Base-by-base conservation (phyloP, 345 rosid species). In the Populus alba region DNA sequence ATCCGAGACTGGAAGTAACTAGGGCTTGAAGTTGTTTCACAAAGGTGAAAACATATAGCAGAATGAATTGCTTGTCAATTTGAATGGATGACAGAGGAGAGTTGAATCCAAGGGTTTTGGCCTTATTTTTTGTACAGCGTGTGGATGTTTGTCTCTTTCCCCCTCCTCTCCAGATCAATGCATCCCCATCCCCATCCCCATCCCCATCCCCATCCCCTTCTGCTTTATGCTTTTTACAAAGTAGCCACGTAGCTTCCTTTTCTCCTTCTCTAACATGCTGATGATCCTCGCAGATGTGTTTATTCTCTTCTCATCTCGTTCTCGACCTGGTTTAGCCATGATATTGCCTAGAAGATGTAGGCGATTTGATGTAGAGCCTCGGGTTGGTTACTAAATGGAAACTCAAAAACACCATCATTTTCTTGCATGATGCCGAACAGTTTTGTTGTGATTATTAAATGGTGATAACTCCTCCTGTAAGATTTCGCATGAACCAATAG, bases 171-270 rank as follows among this genome's bases (percentile, higher is more conserved):
- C 61, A 80, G 31, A 43, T 71, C 68, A 73, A 74, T 80, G 81
- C 79, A 75, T 66, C 76, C 59, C 85, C 68, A 62, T 66, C 76
- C 59, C 85, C 68, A 62, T 77, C 79, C 79, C 76, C 80, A n/a
- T 77, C 79, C 81, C 76, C 80, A 75, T 66, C 76, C 59, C 85
- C 68, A 62, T 77, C 79, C 79, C 76, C 80, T 83, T 47, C 73
- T 27, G n/a, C 75, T 81, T 81, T 81, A 63, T 79, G 83, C 86
- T 84, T 85, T 87, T 57, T 67, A 72, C 66, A 83, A 81, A 83
- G 85, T 72, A 10, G 76, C n/a, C 13, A 47, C 33, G 20, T 35
- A 51, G 41, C 6, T 7, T 61, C 69, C 31, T 25, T 65, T 25
- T 63, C 65, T 73, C 78, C 27, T 38, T 51, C 62, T 63, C 72